phyloP scores from a whole-genome alignment of 306 rosid genomes.

The Prunus fruticosa region DNA sequence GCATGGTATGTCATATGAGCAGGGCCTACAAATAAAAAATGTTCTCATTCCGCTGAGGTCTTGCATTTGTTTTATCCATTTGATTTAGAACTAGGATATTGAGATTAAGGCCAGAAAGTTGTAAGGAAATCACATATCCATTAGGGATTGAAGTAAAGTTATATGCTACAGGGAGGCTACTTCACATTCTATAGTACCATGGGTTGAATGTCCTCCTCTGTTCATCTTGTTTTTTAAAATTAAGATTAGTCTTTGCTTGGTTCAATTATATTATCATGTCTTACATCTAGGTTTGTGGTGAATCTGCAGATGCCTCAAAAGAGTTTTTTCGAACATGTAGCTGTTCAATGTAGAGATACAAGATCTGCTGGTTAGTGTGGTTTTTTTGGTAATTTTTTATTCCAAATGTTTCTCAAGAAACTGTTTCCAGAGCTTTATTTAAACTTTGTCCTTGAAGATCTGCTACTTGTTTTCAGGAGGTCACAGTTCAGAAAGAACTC shows the following conservation, averaged over 20 bases:
- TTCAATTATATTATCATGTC: background rate
- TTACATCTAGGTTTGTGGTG: conserved; percentile 16
- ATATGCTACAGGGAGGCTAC: background rate
- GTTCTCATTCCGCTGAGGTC: background rate
- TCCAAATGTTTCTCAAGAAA: conserved; percentile 14
- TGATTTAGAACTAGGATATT: background rate
- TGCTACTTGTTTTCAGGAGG: conserved; percentile 27
- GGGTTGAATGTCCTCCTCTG: background rate
- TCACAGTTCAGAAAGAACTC: conserved; percentile 28
- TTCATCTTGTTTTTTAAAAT: background rate
- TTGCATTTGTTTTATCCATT: background rate
- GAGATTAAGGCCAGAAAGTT: background rate
- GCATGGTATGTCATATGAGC: conserved; percentile 62
- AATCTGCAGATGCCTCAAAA: conserved; percentile 73
- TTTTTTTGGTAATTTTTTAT: background rate
- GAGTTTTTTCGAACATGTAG: conserved; percentile 56
- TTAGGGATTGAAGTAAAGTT: background rate
- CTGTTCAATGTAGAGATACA: conserved; percentile 47
- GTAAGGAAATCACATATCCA: background rate
- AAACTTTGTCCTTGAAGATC: background rate
- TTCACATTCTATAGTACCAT: background rate
- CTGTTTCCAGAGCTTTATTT: background rate
- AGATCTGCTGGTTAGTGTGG: conserved; percentile 47
- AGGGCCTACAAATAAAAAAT: background rate
- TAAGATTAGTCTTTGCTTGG: background rate